A percentile compares a stretch with the other conserved stretches of the same genome.
phyloP scores from a whole-genome alignment of 768 basidiomycete genomes.

The Boletus subcaerulescens region DNA sequence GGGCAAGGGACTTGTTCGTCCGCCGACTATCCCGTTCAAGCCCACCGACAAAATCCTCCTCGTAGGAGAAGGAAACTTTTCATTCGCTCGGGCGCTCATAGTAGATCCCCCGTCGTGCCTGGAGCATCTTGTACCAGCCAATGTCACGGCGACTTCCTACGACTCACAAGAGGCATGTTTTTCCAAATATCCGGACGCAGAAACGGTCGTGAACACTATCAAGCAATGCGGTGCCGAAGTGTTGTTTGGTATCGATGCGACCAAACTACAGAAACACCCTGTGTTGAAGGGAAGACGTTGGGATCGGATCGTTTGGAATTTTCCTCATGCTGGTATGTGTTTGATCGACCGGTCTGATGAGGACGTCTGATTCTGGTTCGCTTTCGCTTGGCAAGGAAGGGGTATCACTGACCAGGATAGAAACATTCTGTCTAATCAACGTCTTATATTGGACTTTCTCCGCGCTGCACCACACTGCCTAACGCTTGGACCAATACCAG shows the following conservation, averaged over 20 bases:
- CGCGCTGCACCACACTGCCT: slow-evolving; percentile 67
- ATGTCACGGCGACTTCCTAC: slow-evolving; percentile 82
- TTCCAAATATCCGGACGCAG: slow-evolving; percentile 77
- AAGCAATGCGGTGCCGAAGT: slow-evolving; percentile 62
- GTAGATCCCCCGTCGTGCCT: slow-evolving; percentile 43
- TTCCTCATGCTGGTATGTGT: slow-evolving; percentile 83
- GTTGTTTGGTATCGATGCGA: slow-evolving; percentile 84
- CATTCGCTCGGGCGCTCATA: slow-evolving; percentile 77
- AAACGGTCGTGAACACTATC: slow-evolving; percentile 53
- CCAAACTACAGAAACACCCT: slow-evolving; percentile 57
- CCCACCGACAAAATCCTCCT: slow-evolving; percentile 68
- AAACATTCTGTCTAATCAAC: slow-evolving; percentile 88
- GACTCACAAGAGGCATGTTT: slow-evolving; percentile 76
- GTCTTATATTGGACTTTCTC: slow-evolving; percentile 78
- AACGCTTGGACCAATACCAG: slow-evolving; percentile 52
- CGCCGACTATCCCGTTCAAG: slow-evolving; percentile 62
- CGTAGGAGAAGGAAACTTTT: slow-evolving; percentile 95
- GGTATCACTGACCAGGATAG: slow-evolving; percentile 93
- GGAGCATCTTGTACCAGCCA: slow-evolving; percentile 53
- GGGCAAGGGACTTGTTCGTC: slow-evolving; percentile 33
- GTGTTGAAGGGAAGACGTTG: slow-evolving; percentile 60
- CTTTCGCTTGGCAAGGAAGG: slow-evolving; percentile 48
- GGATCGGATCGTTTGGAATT: slow-evolving; percentile 91
- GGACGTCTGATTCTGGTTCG: not conserved
- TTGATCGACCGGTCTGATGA: not conserved